Evolutionary conservation across 345 rosid genomes (phyloP).

Genomic region (Gossypium australe): DNA sequence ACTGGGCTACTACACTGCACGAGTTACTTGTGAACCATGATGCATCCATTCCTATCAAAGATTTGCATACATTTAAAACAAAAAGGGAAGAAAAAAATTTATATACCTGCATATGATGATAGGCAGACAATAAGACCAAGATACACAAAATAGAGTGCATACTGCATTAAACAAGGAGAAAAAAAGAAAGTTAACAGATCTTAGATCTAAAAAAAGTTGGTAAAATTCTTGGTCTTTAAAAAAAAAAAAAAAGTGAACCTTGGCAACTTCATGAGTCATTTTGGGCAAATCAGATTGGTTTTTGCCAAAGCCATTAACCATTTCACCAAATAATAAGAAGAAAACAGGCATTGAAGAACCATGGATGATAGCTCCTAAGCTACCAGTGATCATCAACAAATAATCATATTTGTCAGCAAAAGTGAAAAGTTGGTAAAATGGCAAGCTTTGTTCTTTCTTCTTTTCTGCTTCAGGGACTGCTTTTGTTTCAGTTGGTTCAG

Average conservation of each 20-base stretch:
- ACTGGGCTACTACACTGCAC: constrained; percentile 14
- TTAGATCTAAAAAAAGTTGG: constrained; percentile 37
- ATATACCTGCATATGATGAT: constrained; percentile 89
- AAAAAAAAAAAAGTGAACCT: constrained; percentile 29
- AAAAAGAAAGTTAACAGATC: constrained; percentile 25
- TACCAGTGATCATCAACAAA: constrained; percentile 67
- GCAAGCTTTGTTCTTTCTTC: constrained; percentile 93
- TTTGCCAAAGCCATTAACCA: constrained; percentile 98
- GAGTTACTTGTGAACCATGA: constrained; percentile 1
- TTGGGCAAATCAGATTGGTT: constrained; percentile 83
- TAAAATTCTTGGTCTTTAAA: background rate
- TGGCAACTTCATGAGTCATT: constrained; percentile 92
- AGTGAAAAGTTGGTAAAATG: constrained; percentile 86
- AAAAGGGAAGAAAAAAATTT: background rate
- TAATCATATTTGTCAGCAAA: constrained; percentile 92
- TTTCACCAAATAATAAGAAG: constrained; percentile 90
- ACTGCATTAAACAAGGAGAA: constrained; percentile 46
- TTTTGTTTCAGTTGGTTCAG: constrained; percentile 59
- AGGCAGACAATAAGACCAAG: constrained; percentile 94
- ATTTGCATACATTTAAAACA: background rate
- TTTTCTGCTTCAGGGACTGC: constrained; percentile 81
- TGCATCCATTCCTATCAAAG: background rate
- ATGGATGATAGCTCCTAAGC: constrained; percentile 83
- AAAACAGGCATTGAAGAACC: constrained; percentile 98
- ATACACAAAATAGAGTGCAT: constrained; percentile 90